Conservation (phyloP, 768 basidiomycete genomes). For the Chiua virens region DNA sequence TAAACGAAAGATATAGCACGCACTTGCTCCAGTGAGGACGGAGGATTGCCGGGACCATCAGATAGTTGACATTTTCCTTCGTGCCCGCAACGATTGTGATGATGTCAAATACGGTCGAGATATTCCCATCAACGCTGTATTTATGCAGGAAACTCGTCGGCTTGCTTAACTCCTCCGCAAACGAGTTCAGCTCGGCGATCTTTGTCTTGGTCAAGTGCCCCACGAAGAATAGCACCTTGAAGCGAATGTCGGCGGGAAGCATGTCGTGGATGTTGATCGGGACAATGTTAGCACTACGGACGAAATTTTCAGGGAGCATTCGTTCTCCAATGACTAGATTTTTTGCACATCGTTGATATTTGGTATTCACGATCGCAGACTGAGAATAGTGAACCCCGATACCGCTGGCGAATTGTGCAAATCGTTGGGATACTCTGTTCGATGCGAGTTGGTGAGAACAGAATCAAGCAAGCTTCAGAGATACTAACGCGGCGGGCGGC, state of each 20-base stretch:
- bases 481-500: constrained; percentile 35
- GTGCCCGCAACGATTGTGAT: constrained; percentile 26
- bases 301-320: constrained; percentile 36
- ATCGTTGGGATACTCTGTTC: constrained; percentile 37
- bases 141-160: constrained; percentile 30
- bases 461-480: background rate
- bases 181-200: constrained; percentile 18
- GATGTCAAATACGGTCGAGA: constrained; percentile 33
- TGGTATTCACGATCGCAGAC: constrained; percentile 35
- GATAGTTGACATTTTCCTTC: constrained; percentile 36
- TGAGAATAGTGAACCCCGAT: constrained; percentile 42
- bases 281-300: constrained; percentile 36
- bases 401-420: constrained; percentile 38
- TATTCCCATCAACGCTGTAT: constrained; percentile 20
- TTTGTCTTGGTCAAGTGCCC: constrained; percentile 28
- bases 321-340: constrained; percentile 39
- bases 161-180: constrained; percentile 29
- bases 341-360: constrained; percentile 31
- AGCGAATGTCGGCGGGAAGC: constrained; percentile 37
- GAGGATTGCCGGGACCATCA: constrained; percentile 35
- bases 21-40: constrained; percentile 45
- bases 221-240: constrained; percentile 39
- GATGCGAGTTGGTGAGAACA: background rate
- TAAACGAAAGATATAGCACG: constrained; percentile 10
- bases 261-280: constrained; percentile 42